A percentile compares a stretch with the other conserved stretches of the same genome.
These are phyloP conservation scores for Schizopora paradoxa DNA, from an alignment of 1,284 basidiomycete genomes.

Conservation along the genomic window DNA sequence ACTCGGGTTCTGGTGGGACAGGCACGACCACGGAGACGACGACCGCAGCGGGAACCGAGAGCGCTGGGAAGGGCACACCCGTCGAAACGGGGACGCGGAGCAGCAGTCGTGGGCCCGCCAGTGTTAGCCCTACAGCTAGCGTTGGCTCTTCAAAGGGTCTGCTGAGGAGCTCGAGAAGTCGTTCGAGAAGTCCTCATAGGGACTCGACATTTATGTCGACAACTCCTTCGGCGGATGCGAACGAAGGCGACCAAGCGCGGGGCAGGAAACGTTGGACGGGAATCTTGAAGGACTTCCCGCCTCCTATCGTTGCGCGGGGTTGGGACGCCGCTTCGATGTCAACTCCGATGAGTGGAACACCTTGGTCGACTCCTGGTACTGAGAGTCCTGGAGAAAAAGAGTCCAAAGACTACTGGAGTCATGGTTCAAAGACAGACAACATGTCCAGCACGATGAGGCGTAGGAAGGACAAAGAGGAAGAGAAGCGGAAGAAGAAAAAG, in stretches of 20 bases:
- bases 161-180: constrained; percentile 4
- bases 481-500: constrained; percentile 53
- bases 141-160: neutral
- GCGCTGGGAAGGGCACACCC: neutral
- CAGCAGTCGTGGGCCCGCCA: neutral
- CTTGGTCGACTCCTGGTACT: constrained; percentile 20
- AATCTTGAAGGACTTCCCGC: constrained; percentile 31
- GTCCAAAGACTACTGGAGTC: too few relatives aligned
- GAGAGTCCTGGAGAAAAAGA: too few relatives aligned
- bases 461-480: constrained; percentile 14
- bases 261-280: constrained; percentile 28
- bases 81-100: constrained; percentile 12
- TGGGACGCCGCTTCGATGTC: neutral
- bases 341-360: neutral
- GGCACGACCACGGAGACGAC: neutral
- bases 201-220: too few relatives aligned
- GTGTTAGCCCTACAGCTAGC: neutral
- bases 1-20: neutral
- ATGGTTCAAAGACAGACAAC: too few relatives aligned
- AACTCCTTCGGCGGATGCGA: constrained; percentile 14
- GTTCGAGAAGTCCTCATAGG: too few relatives aligned
- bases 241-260: constrained; percentile 14
- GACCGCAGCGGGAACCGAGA: constrained; percentile 3
- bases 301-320: constrained; percentile 6
- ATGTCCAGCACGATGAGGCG: too few relatives aligned